A percentile compares a stretch with the other conserved stretches of the same genome.
These are phyloP conservation scores for Avena eriantha DNA, from an alignment of 176 grass and related monocot species.

Conservation along the genomic window DNA sequence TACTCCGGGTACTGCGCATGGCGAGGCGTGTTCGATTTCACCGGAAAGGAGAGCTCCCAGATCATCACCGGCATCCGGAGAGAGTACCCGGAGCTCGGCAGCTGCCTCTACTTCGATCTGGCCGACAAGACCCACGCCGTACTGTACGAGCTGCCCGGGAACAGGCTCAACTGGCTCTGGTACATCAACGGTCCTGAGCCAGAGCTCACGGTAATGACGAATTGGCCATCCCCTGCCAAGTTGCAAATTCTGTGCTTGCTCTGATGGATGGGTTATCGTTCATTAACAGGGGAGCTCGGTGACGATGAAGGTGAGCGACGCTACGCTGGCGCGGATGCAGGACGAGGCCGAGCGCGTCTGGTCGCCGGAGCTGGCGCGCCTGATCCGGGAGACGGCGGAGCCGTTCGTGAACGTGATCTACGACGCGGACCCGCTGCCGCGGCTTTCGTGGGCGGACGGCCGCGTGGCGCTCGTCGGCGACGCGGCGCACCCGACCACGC, in stretches of 20 bases:
- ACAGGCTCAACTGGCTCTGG: conserved; percentile 90
- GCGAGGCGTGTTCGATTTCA: conserved; percentile 84
- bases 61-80: conserved; percentile 52
- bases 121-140: conserved; percentile 71
- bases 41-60: conserved; percentile 63
- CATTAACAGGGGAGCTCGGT: conserved; percentile 61
- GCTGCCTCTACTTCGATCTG: conserved; percentile 90
- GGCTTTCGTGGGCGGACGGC: conserved; percentile 56
- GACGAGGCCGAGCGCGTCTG: conserved; percentile 65
- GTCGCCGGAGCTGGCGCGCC: conserved; percentile 64
- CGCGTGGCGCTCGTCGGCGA: conserved; percentile 71
- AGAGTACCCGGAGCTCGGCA: conserved; percentile 73
- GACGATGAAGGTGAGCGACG: conserved; percentile 64
- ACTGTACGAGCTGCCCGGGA: conserved; percentile 76
- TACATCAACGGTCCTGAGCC: conserved; percentile 82
- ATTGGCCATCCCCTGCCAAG: not conserved
- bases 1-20: conserved; percentile 86
- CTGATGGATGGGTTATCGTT: not conserved
- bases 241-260: not conserved
- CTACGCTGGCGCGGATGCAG: conserved; percentile 60
- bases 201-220: conserved; percentile 54
- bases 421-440: conserved; percentile 63
- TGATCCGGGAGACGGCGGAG: conserved; percentile 61
- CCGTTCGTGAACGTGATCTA: conserved; percentile 92
- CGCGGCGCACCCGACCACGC: conserved; percentile 90